Conservation (phyloP, 1,284 basidiomycete species). For the Fistulinella cinereoalba region DNA sequence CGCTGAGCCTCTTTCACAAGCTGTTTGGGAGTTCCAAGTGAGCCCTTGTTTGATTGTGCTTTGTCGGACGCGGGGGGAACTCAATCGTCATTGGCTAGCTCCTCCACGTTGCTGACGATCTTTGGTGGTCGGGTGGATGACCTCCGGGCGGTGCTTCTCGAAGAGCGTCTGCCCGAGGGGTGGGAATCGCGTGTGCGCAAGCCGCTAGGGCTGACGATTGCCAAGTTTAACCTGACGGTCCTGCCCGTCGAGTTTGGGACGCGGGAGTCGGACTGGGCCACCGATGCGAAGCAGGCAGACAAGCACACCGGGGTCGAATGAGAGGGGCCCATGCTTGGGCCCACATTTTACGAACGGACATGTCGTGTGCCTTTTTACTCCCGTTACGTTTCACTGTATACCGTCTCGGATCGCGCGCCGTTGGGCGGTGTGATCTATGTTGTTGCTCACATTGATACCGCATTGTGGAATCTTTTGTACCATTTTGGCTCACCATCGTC, state of each 20-base stretch:
- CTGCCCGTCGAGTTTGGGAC: constrained; percentile 51
- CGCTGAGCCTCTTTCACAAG: constrained; percentile 48
- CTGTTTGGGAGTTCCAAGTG: constrained; percentile 69
- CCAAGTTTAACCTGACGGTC: constrained; percentile 54
- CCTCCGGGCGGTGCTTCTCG: constrained; percentile 51
- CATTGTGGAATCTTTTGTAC: not conserved
- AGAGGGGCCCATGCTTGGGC: no score
- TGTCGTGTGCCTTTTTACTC: not conserved
- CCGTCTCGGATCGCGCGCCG: not conserved
- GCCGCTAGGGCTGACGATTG: constrained; percentile 57
- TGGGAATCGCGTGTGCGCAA: constrained; percentile 63
- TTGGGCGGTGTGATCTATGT: not conserved
- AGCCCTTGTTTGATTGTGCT: constrained; percentile 20
- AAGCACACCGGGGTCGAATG: no score
- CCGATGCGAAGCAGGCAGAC: constrained; percentile 3
- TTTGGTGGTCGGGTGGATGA: constrained; percentile 63
- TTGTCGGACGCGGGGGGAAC: not conserved
- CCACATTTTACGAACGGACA: no score
- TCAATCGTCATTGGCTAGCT: constrained; percentile 5
- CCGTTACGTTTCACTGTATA: not conserved
- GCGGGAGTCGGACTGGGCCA: constrained; percentile 34
- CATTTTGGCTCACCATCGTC: not conserved
- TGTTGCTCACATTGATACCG: not conserved
- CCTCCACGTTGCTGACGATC: constrained; percentile 39
- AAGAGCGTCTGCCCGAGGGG: constrained; percentile 65